These are phyloP conservation scores for Macroventuria anomochaeta DNA, from an alignment of 2,329 filamentous ascomycete species.

Conservation along the genomic window DNA sequence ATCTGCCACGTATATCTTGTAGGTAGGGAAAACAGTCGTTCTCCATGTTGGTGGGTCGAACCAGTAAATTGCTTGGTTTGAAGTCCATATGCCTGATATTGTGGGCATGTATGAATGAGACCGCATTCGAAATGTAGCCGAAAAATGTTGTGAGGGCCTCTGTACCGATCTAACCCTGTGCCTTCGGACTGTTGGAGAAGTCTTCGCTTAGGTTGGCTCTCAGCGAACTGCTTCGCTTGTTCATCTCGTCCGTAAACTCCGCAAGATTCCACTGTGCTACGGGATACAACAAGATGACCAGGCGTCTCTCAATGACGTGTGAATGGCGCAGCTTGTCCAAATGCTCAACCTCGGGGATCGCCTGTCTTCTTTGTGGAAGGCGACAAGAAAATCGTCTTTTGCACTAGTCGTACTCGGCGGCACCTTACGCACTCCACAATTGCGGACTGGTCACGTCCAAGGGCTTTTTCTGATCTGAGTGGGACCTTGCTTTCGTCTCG, in stretches of 20 bases:
- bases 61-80: constrained; percentile 30
- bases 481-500: constrained; percentile 11
- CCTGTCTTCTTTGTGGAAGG: neutral
- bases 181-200: neutral
- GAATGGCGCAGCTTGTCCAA: constrained; percentile 19
- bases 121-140: constrained; percentile 18
- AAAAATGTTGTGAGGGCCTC: neutral
- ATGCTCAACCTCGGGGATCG: constrained; percentile 25
- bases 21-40: neutral
- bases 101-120: constrained; percentile 21
- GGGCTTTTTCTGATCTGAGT: neutral
- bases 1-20: constrained; percentile 27
- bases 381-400: constrained; percentile 22
- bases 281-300: neutral
- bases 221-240: neutral
- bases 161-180: neutral
- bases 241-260: neutral
- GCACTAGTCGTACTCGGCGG: constrained; percentile 22
- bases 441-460: constrained; percentile 16
- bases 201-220: neutral
- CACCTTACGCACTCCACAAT: constrained; percentile 28
- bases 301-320: constrained; percentile 17
- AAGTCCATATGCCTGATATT: constrained; percentile 32
- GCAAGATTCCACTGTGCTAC: neutral
- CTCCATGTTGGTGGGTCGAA: constrained; percentile 5